Evolutionary conservation across 306 rosid genomes (phyloP).

Genomic region (Trifolium subterraneum): DNA sequence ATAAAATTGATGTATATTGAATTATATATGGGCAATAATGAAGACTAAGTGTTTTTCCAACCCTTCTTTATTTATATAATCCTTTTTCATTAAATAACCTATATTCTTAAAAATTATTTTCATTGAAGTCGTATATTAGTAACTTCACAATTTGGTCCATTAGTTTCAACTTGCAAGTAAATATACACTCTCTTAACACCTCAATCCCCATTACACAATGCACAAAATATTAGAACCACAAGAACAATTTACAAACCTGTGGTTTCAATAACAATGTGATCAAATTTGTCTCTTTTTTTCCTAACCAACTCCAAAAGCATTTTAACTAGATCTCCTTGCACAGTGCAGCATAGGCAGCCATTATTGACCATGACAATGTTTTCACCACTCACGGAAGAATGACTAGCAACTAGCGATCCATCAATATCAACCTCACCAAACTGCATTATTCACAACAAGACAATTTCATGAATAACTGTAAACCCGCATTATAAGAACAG

Average conservation of each 20-base stretch:
- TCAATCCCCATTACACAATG: constrained; percentile 15
- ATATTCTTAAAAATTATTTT: no score
- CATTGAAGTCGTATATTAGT: background rate
- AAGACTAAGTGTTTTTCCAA: constrained; percentile 22
- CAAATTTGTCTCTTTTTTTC: constrained; percentile 72
- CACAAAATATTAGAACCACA: constrained; percentile 19
- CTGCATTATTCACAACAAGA: constrained; percentile 56
- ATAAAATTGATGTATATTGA: constrained; percentile 17
- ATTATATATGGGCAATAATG: constrained; percentile 16
- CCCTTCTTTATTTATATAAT: background rate
- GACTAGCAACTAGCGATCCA: constrained; percentile 94
- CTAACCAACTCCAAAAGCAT: constrained; percentile 82
- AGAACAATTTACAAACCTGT: constrained; percentile 61
- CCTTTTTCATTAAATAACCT: constrained; percentile 7
- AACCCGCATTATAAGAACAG: background rate
- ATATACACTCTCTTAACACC: constrained; percentile 13
- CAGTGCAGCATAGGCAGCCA: constrained; percentile 96
- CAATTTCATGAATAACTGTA: constrained; percentile 1
- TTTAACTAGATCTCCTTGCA: constrained; percentile 88
- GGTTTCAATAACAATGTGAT: constrained; percentile 93
- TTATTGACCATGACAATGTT: constrained; percentile 88
- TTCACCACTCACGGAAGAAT: constrained; percentile 72
- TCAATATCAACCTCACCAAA: constrained; percentile 98
- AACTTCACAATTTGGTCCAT: constrained; percentile 13
- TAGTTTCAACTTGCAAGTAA: constrained; percentile 30